These are phyloP conservation scores for Colletotrichum viniferum DNA, from an alignment of 2,329 filamentous ascomycete genomes.

Conservation along the genomic window DNA sequence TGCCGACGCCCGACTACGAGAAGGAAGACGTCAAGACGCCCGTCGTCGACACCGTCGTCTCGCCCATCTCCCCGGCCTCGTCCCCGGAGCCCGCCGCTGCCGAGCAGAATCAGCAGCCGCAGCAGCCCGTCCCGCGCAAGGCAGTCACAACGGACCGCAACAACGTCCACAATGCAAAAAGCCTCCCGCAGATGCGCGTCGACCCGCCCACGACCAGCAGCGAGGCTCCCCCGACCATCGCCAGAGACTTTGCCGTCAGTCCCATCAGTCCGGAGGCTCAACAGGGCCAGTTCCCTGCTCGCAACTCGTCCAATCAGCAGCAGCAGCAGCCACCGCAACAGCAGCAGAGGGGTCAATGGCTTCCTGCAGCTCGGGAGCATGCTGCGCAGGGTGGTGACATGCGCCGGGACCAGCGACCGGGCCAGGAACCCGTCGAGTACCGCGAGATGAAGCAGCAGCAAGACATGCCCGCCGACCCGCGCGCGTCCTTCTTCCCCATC, in stretches of 20 bases:
- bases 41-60: constrained; percentile 38
- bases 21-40: constrained; percentile 45
- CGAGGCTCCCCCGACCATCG: constrained; percentile 27
- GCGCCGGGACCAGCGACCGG: constrained; percentile 5
- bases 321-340: constrained; percentile 9
- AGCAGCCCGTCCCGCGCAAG: constrained; percentile 27
- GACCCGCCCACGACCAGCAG: constrained; percentile 21
- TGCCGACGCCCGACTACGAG: constrained; percentile 55
- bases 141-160: constrained; percentile 25
- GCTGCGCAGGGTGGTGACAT: not conserved
- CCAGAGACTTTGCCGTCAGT: constrained; percentile 19
- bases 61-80: constrained; percentile 50
- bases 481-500: constrained; percentile 41
- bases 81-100: constrained; percentile 41
- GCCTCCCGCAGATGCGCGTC: constrained; percentile 26
- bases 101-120: constrained; percentile 17
- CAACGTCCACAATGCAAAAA: constrained; percentile 27
- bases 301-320: constrained; percentile 32
- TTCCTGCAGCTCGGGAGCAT: not conserved
- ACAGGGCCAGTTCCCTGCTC: constrained; percentile 31
- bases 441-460: constrained; percentile 39
- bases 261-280: constrained; percentile 23
- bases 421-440: constrained; percentile 33
- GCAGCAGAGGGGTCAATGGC: not conserved
- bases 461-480: constrained; percentile 36